phyloP scores from a whole-genome alignment of 2,329 filamentous ascomycete genomes.

The Nemania sp. region DNA sequence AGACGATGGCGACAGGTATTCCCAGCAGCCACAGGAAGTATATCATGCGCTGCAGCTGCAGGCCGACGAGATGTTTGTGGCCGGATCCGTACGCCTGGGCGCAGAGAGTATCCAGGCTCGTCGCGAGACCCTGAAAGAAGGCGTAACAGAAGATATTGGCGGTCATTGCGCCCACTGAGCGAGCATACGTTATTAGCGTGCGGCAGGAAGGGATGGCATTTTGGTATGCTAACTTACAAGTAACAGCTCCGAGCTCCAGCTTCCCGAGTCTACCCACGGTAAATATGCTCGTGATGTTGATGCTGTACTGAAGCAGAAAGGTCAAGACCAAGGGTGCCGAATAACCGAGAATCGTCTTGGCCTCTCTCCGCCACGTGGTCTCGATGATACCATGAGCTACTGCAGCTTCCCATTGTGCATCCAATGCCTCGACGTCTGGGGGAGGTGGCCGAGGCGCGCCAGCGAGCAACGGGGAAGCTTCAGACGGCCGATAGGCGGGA shows the following conservation, averaged over 20 bases:
- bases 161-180: constrained; percentile 71
- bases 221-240: constrained; percentile 44
- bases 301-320: constrained; percentile 79
- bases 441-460: constrained; percentile 48
- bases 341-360: constrained; percentile 77
- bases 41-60: constrained; percentile 81
- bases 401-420: constrained; percentile 83
- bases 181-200: constrained; percentile 20
- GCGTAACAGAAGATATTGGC: constrained; percentile 79
- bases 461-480: constrained; percentile 50
- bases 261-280: constrained; percentile 77
- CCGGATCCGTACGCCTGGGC: constrained; percentile 93
- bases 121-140: constrained; percentile 83
- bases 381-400: constrained; percentile 79
- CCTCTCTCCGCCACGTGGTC: constrained; percentile 89
- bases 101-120: constrained; percentile 88
- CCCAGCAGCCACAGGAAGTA: constrained; percentile 74
- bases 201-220: neutral
- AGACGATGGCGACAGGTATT: constrained; percentile 71
- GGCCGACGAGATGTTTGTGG: constrained; percentile 82
- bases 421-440: constrained; percentile 60
- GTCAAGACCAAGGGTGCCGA: constrained; percentile 73
- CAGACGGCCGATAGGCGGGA: constrained; percentile 45
- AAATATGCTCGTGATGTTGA: constrained; percentile 82
- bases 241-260: constrained; percentile 69